Percentiles rank a stretch among this genome's conserved stretches.
phyloP scores from a whole-genome alignment of 805 yeast species.

The Lipomyces spencermartinsiae region DNA sequence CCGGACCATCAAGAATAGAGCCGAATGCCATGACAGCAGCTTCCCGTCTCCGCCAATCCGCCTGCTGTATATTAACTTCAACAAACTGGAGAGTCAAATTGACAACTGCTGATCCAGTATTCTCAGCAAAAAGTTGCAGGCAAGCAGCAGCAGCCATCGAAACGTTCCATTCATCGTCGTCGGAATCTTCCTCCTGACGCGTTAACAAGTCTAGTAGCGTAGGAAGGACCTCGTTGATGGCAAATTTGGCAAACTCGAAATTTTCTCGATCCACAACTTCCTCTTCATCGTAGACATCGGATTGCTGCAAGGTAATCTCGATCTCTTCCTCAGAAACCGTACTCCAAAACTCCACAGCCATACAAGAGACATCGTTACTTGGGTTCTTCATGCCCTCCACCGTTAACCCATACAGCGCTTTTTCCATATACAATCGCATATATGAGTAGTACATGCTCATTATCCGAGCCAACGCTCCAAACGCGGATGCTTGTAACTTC shows the following conservation, averaged over 20 bases:
- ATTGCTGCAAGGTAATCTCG: constrained; percentile 68
- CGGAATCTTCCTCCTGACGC: constrained; percentile 89
- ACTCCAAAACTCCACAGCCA: constrained; percentile 99
- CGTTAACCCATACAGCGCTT: constrained; percentile 88
- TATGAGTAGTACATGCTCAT: constrained; percentile 86
- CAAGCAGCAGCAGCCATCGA: constrained; percentile 99
- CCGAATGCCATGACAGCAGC: constrained; percentile 99
- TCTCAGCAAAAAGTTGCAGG: constrained; percentile 89
- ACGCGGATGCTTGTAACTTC: constrained; percentile 90
- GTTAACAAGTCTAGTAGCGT: constrained; percentile 79
- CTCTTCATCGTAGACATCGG: constrained; percentile 48
- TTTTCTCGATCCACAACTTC: constrained; percentile 53
- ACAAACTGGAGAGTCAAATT: constrained; percentile 86
- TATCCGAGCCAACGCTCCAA: constrained; percentile 91
- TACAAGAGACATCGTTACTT: constrained; percentile 88
- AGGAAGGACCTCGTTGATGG: constrained; percentile 85
- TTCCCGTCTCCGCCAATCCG: constrained; percentile 86
- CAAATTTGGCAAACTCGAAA: constrained; percentile 84
- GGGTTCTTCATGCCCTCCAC: constrained; percentile 87
- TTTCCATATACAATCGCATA: constrained; percentile 97
- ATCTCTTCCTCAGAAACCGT: constrained; percentile 99
- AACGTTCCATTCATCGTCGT: constrained; percentile 93
- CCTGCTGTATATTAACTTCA: constrained; percentile 65
- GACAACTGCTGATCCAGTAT: constrained; percentile 84
- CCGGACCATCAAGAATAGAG: constrained; percentile 83